phyloP scores from a whole-genome alignment of 2,329 filamentous ascomycete species.

The Celoporthe dispersa region DNA sequence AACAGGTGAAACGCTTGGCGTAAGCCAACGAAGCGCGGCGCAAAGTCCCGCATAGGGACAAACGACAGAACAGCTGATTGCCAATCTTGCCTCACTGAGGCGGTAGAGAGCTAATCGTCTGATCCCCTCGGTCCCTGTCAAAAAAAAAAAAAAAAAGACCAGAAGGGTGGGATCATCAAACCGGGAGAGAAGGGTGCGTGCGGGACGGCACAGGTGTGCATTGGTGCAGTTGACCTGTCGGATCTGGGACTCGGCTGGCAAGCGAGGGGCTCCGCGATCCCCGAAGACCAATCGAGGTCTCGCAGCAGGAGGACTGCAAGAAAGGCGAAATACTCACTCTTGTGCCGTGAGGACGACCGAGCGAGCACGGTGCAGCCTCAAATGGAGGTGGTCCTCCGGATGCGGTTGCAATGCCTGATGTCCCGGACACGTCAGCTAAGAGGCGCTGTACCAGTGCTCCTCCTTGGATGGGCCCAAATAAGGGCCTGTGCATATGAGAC shows the following conservation, averaged over 20 bases:
- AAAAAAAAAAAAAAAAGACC: background rate
- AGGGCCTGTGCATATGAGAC: background rate
- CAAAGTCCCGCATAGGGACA: background rate
- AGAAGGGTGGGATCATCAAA: background rate
- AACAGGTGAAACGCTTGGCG: slow-evolving; percentile 13
- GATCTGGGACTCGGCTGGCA: background rate
- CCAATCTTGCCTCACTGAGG: background rate
- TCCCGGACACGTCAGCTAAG: slow-evolving; percentile 8
- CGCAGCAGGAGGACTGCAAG: background rate
- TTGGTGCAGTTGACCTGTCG: slow-evolving; percentile 9
- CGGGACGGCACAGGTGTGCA: slow-evolving; percentile 1
- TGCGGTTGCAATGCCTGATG: slow-evolving; percentile 44
- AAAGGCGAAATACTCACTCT: slow-evolving; percentile 58
- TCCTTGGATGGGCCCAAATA: no score
- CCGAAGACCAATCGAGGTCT: background rate
- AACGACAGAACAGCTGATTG: background rate
- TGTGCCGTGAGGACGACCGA: slow-evolving; percentile 80
- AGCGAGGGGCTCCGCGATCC: background rate
- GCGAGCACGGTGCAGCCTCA: slow-evolving; percentile 82
- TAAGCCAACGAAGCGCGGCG: slow-evolving; percentile 11
- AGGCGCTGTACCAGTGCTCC: background rate
- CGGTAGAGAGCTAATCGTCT: background rate
- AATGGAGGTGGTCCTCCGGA: slow-evolving; percentile 74
- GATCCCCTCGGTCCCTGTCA: background rate
- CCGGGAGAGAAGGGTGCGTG: background rate